phyloP scores from a whole-genome alignment of 306 rosid genomes.

The Begonia fuchsioides region DNA sequence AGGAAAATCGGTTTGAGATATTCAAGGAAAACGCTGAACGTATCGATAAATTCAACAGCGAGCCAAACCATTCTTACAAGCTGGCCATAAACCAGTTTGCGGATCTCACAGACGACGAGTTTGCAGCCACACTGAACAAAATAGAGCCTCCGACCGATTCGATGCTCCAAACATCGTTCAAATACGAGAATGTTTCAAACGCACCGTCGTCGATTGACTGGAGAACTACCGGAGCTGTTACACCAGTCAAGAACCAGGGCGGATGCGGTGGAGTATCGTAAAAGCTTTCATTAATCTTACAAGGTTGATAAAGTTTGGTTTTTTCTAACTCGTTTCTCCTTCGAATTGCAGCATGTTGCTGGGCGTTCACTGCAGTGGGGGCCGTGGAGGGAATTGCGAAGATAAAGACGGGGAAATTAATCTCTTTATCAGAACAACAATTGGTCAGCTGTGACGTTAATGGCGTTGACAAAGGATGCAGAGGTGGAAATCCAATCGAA shows the following conservation, averaged over 20 bases:
- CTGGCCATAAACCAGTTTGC: conserved; percentile 18
- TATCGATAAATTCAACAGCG: conserved; percentile 16
- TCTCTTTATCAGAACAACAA: too few species aligned
- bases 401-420: too few species aligned
- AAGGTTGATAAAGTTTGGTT: too few species aligned
- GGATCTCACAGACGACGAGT: conserved; percentile 32
- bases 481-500: too few species aligned
- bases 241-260: too few species aligned
- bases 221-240: background rate
- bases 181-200: conserved; percentile 13
- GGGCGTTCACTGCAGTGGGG: too few species aligned
- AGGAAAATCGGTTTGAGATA: conserved; percentile 17
- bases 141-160: conserved; percentile 26
- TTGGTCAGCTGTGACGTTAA: too few species aligned
- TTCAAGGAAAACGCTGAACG: conserved; percentile 18
- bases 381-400: too few species aligned
- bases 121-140: conserved; percentile 16
- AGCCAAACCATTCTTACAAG: conserved; percentile 20
- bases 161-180: conserved; percentile 19
- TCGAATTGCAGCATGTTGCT: too few species aligned
- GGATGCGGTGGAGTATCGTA: background rate
- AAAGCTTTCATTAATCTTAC: too few species aligned
- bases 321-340: too few species aligned
- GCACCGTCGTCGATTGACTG: background rate
- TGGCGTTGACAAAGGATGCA: too few species aligned